Evolutionary conservation across 768 basidiomycete genomes (phyloP).

Genomic region (Boletus rufocinnamomeus): DNA sequence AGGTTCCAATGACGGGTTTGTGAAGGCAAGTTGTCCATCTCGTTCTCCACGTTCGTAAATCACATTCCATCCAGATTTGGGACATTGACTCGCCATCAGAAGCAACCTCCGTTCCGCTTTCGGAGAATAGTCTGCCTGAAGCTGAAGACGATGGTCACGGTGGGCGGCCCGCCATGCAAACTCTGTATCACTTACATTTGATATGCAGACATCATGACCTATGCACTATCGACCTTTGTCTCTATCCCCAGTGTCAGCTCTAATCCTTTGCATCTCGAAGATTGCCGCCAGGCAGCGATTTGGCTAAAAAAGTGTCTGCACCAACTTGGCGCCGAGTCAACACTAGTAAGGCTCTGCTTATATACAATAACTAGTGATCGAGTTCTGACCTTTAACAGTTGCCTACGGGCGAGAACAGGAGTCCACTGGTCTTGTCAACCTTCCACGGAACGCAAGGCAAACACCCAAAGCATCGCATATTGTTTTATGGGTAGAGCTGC

Average conservation of each 20-base stretch:
- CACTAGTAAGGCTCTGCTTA: conserved; percentile 51
- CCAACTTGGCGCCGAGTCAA: conserved; percentile 84
- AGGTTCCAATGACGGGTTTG: conserved; percentile 81
- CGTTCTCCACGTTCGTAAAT: neutral
- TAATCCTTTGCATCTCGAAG: conserved; percentile 64
- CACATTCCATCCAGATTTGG: conserved; percentile 48
- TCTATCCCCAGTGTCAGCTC: conserved; percentile 86
- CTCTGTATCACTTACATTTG: conserved; percentile 5
- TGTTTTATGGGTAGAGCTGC: conserved; percentile 81
- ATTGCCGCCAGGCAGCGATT: conserved; percentile 92
- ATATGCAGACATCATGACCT: conserved; percentile 64
- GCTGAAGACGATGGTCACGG: conserved; percentile 27
- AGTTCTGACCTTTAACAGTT: conserved; percentile 47
- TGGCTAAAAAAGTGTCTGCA: conserved; percentile 87
- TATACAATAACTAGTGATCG: neutral
- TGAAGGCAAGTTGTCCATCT: conserved; percentile 59
- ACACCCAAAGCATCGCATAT: conserved; percentile 64
- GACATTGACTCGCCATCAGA: conserved; percentile 40
- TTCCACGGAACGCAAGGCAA: conserved; percentile 72
- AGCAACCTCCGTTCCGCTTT: neutral
- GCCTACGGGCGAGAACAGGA: conserved; percentile 71
- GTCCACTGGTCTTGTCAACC: conserved; percentile 87
- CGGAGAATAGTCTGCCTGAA: conserved; percentile 5
- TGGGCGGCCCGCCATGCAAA: neutral
- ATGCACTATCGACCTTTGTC: conserved; percentile 82